These are phyloP conservation scores for Castanea sativa DNA, from an alignment of 306 rosid genomes.

Conservation along the genomic window DNA sequence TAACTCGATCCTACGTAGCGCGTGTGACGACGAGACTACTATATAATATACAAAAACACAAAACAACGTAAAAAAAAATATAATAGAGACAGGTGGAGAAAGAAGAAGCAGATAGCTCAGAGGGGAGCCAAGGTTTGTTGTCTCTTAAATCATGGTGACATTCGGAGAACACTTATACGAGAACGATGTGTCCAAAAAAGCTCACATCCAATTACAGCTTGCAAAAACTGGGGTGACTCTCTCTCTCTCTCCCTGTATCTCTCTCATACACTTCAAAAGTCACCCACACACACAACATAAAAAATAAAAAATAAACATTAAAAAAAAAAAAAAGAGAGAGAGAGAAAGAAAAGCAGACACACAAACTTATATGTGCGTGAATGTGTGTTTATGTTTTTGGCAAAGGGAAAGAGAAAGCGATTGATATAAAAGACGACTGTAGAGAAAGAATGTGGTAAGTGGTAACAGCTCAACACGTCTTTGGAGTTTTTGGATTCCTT, in stretches of 20 bases:
- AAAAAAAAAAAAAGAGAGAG: not conserved
- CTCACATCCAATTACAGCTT: slow-evolving; percentile 56
- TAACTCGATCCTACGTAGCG: too few species aligned
- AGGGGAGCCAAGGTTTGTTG: slow-evolving; percentile 17
- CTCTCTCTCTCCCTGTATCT: too few species aligned
- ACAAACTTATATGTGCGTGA: too few species aligned
- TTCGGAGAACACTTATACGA: slow-evolving; percentile 40
- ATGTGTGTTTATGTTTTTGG: not conserved
- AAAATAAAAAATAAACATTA: too few species aligned
- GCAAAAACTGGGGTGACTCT: slow-evolving; percentile 29
- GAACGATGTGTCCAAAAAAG: slow-evolving; percentile 39
- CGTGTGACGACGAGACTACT: not conserved
- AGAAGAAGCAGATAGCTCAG: slow-evolving; percentile 14
- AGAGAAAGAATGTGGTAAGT: slow-evolving; percentile 31
- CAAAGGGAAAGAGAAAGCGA: slow-evolving; percentile 13
- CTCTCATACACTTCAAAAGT: not conserved
- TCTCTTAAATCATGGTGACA: slow-evolving; percentile 54
- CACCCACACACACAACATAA: not conserved
- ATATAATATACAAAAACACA: too few species aligned
- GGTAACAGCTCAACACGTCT: slow-evolving; percentile 87
- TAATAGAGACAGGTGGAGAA: slow-evolving; percentile 33
- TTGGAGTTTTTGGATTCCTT: slow-evolving; percentile 29
- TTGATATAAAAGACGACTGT: not conserved
- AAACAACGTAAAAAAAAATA: not conserved
- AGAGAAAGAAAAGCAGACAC: not conserved